Base-by-base conservation (phyloP, 2,329 filamentous ascomycete genomes). In the Grosmannia penicillata region DNA sequence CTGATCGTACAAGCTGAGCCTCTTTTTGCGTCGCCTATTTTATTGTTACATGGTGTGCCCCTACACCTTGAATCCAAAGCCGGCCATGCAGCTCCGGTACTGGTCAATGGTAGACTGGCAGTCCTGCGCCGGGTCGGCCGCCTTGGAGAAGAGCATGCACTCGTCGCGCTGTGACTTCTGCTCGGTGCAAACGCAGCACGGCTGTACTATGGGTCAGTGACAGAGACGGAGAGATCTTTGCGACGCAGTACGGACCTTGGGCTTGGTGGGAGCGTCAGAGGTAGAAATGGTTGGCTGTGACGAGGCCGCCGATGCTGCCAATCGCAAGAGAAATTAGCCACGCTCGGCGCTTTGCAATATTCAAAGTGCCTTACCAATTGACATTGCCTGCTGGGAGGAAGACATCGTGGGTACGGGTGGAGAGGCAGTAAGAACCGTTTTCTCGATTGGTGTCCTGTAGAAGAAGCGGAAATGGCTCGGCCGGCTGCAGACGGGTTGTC, bases 91-190 rank as follows among this genome's bases (percentile, higher is more conserved):
- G 49, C 63, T 75, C 63, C 77, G 79, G 66, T 98, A 98, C 55
- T 83, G 77, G 22, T 84, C 75, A 46, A 98, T 82, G 45, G 84
- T 71, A 36, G 78, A 72, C 59, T 78, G 72, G 70, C 91, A 98
- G 52, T 93, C 86, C 53, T 75, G 70, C 51, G 83, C 73, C 28
- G 91, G 84, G 55, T 95, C 81, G 53, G 78, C 70, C 44, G 82
- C 71, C 45, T 75, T 86, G 40, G 85, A 93, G 66, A 96, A 95
- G 40, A 98, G 82, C 89, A 98, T 96, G 69, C 91, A 98, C 62
- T 98, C 87, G 64, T 98, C 91, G 46, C 91, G 84, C 50, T 72
- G 72, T 28, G 83, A 70, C 61, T 98, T 98, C 60, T 98, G 86
- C 32, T 91, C 76, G 56, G 87, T 95, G 75, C 91, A 98, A 23